These are phyloP conservation scores for Podospora fimiseda DNA, from an alignment of 495 filamentous ascomycete genomes.

Conservation along the genomic window DNA sequence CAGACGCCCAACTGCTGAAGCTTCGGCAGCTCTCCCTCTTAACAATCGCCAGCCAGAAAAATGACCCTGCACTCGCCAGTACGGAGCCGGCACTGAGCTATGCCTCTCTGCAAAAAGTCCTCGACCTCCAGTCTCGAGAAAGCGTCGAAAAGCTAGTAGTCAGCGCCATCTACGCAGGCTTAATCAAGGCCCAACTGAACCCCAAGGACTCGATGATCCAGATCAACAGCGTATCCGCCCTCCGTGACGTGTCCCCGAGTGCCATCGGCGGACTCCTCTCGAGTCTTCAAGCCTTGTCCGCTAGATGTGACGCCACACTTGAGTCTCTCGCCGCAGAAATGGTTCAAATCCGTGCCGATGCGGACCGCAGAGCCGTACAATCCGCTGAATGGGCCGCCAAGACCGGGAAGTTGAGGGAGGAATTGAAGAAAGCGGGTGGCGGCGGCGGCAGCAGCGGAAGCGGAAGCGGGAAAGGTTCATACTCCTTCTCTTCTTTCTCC, in stretches of 20 bases:
- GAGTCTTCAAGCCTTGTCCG: constrained; percentile 66
- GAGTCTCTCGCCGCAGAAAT: constrained; percentile 69
- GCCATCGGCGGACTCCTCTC: constrained; percentile 58
- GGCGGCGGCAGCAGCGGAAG: too few species aligned
- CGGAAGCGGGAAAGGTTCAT: background rate
- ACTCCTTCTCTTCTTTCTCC: background rate
- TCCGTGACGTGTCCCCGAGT: constrained; percentile 73
- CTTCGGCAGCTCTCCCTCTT: constrained; percentile 88
- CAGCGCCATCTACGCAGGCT: constrained; percentile 76
- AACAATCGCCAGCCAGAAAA: constrained; percentile 50
- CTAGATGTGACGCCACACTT: constrained; percentile 68
- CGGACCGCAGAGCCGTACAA: constrained; percentile 48
- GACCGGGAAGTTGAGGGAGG: constrained; percentile 42
- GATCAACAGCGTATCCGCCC: constrained; percentile 70
- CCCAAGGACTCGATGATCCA: constrained; percentile 63
- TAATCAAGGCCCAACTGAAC: constrained; percentile 76
- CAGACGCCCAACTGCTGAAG: constrained; percentile 67
- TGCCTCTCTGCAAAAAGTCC: constrained; percentile 52
- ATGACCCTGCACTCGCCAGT: constrained; percentile 38
- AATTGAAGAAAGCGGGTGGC: constrained; percentile 27
- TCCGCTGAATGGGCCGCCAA: constrained; percentile 39
- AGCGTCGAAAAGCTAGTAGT: constrained; percentile 89
- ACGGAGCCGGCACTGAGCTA: constrained; percentile 55
- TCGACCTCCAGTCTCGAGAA: constrained; percentile 59
- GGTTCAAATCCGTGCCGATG: constrained; percentile 46